Percentiles rank a stretch among this genome's conserved stretches.
These are phyloP conservation scores for Penicillium olsonii DNA, from an alignment of 2,329 filamentous ascomycete genomes.

Conservation along the genomic window DNA sequence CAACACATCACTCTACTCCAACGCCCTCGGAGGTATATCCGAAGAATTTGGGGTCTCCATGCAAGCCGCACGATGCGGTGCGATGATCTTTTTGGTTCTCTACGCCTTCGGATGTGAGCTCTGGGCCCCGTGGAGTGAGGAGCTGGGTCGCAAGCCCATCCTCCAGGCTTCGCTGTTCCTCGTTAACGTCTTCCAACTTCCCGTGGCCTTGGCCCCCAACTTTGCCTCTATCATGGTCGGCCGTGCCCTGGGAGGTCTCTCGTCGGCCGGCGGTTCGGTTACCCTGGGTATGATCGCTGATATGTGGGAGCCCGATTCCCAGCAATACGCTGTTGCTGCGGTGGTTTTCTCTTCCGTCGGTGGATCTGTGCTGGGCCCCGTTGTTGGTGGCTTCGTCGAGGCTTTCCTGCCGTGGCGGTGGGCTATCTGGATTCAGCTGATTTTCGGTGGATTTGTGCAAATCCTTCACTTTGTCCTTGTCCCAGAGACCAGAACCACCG, in stretches of 20 bases:
- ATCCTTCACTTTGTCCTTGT: slow-evolving; percentile 67
- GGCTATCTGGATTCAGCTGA: slow-evolving; percentile 84
- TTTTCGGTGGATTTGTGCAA: slow-evolving; percentile 72
- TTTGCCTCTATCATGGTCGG: slow-evolving; percentile 70
- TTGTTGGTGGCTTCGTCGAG: slow-evolving; percentile 76
- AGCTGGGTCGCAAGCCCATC: slow-evolving; percentile 74
- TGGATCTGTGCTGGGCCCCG: slow-evolving; percentile 73
- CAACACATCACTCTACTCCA: slow-evolving; percentile 74
- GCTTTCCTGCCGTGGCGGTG: slow-evolving; percentile 69
- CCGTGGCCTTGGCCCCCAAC: slow-evolving; percentile 71
- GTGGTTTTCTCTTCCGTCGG: slow-evolving; percentile 79
- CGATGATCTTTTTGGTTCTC: slow-evolving; percentile 74
- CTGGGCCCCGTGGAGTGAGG: slow-evolving; percentile 86
- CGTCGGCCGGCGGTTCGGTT: slow-evolving; percentile 71
- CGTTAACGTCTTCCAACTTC: slow-evolving; percentile 76
- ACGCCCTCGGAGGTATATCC: slow-evolving; percentile 65
- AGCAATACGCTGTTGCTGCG: slow-evolving; percentile 75
- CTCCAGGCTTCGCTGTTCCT: slow-evolving; percentile 72
- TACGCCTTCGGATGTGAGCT: slow-evolving; percentile 87
- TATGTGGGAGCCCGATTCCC: slow-evolving; percentile 68
- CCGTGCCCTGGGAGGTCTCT: slow-evolving; percentile 69
- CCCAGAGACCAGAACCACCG: slow-evolving; percentile 74
- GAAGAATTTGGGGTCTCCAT: slow-evolving; percentile 67
- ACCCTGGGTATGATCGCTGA: slow-evolving; percentile 76
- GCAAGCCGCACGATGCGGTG: slow-evolving; percentile 70